These are phyloP conservation scores for Paracorniculantispora psalliotae DNA, from an alignment of 2,329 filamentous ascomycete species.

Conservation along the genomic window DNA sequence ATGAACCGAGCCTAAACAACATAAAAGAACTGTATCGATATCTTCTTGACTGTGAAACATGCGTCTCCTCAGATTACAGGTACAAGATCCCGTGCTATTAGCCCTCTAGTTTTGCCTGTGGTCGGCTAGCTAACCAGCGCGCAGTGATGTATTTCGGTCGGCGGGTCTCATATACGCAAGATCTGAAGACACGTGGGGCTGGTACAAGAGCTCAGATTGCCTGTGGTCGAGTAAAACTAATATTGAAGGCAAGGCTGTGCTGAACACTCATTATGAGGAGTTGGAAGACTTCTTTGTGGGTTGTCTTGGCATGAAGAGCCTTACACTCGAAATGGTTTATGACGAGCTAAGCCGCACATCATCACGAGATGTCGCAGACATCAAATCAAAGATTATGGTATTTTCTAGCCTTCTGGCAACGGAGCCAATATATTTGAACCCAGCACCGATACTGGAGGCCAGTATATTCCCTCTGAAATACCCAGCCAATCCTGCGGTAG, in stretches of 20 bases:
- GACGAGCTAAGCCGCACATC: constrained; percentile 24
- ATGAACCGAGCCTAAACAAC: background rate
- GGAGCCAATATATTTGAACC: background rate
- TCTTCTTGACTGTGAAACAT: background rate
- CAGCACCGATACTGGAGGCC: constrained; percentile 12
- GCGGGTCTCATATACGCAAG: constrained; percentile 14
- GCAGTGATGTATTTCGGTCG: constrained; percentile 10
- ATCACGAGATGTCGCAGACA: constrained; percentile 16
- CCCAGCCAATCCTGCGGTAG: constrained; percentile 14
- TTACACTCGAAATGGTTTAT: constrained; percentile 28
- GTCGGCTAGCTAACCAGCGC: background rate
- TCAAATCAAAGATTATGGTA: constrained; percentile 27
- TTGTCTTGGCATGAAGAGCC: constrained; percentile 24
- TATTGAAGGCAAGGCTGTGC: constrained; percentile 22
- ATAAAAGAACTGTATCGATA: background rate
- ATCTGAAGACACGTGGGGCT: constrained; percentile 14
- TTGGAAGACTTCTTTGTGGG: constrained; percentile 28
- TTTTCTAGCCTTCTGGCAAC: constrained; percentile 28
- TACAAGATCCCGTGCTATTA: background rate
- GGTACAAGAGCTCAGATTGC: constrained; percentile 27
- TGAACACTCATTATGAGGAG: constrained; percentile 25
- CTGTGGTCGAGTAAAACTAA: constrained; percentile 29
- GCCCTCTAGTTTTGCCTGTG: background rate
- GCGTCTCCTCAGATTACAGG: background rate
- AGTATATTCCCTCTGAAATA: constrained; percentile 22